Percentiles rank a stretch among this genome's conserved stretches.
These are phyloP conservation scores for Cryphonectria naterciae DNA, from an alignment of 2,329 filamentous ascomycete species.

Conservation along the genomic window DNA sequence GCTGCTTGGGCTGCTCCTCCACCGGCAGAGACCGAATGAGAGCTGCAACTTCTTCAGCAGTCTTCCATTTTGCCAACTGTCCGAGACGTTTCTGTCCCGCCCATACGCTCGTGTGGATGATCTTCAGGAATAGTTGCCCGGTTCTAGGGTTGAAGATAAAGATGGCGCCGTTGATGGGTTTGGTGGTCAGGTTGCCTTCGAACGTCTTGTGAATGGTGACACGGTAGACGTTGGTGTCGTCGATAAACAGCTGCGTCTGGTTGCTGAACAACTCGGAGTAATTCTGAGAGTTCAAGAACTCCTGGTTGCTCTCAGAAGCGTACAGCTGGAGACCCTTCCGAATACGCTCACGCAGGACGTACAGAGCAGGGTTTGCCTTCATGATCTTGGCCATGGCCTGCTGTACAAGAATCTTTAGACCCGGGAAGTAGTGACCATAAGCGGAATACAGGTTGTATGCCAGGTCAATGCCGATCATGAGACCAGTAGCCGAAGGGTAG, in stretches of 20 bases:
- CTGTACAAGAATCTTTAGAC: conserved; percentile 91
- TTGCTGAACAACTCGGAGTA: conserved; percentile 99
- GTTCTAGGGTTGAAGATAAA: conserved; percentile 99
- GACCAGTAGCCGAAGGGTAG: conserved; percentile 92
- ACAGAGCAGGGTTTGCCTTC: conserved; percentile 97
- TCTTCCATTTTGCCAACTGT: conserved; percentile 99
- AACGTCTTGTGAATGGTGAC: conserved; percentile 99
- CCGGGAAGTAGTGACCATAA: conserved; percentile 98
- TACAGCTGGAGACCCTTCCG: conserved; percentile 97
- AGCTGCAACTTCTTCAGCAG: conserved; percentile 97
- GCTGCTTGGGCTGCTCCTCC: conserved; percentile 97
- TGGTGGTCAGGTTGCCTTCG: conserved; percentile 97
- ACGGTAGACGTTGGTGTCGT: conserved; percentile 98
- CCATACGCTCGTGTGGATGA: conserved; percentile 99
- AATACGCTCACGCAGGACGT: conserved; percentile 96
- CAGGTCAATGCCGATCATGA: conserved; percentile 97
- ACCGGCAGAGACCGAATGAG: conserved; percentile 93
- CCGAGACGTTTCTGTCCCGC: conserved; percentile 98
- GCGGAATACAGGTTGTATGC: conserved; percentile 98
- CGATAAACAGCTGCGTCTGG: conserved; percentile 97
- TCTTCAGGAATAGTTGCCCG: conserved; percentile 96
- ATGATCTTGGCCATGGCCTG: conserved; percentile 99
- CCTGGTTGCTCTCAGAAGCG: conserved; percentile 97
- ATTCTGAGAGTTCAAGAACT: conserved; percentile 99
- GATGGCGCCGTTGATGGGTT: conserved; percentile 98